phyloP scores from a whole-genome alignment of 306 rosid species.

The Sechiopsis laciniata region DNA sequence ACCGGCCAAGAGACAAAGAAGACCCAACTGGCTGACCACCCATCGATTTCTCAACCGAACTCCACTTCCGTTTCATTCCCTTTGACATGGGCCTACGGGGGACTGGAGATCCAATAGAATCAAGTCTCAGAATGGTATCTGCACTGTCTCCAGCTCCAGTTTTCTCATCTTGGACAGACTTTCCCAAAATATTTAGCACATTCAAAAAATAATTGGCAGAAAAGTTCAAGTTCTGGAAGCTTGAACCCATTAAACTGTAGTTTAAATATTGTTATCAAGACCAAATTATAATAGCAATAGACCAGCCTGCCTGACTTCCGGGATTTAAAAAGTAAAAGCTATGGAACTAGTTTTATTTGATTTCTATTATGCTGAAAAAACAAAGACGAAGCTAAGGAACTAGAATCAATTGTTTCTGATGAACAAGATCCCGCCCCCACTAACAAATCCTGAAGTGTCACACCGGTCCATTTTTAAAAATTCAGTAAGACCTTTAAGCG shows the following conservation, averaged over 20 bases:
- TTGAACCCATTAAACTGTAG: constrained; percentile 51
- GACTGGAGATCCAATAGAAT: constrained; percentile 53
- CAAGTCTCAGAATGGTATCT: constrained; percentile 67
- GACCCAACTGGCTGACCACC: constrained; percentile 52
- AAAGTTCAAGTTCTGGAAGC: constrained; percentile 55
- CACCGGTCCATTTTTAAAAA: constrained; percentile 69
- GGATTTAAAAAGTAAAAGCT: constrained; percentile 30
- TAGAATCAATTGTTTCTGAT: constrained; percentile 47
- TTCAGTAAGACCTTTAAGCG: constrained; percentile 29
- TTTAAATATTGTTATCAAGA: constrained; percentile 33
- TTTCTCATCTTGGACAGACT: constrained; percentile 42
- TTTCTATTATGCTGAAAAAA: neutral
- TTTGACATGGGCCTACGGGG: constrained; percentile 35
- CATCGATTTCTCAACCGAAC: constrained; percentile 42
- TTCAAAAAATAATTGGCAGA: constrained; percentile 52
- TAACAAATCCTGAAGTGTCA: constrained; percentile 97
- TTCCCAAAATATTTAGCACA: constrained; percentile 55
- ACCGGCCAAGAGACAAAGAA: constrained; percentile 63
- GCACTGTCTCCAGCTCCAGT: constrained; percentile 38
- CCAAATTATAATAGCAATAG: constrained; percentile 32
- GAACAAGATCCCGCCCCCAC: constrained; percentile 67
- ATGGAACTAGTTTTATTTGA: constrained; percentile 11
- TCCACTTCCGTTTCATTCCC: constrained; percentile 82
- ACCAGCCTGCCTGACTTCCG: constrained; percentile 50
- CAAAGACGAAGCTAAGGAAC: constrained; percentile 33